Conservation (phyloP, 2,329 filamentous ascomycete species). For the Cryphonectria naterciae region DNA sequence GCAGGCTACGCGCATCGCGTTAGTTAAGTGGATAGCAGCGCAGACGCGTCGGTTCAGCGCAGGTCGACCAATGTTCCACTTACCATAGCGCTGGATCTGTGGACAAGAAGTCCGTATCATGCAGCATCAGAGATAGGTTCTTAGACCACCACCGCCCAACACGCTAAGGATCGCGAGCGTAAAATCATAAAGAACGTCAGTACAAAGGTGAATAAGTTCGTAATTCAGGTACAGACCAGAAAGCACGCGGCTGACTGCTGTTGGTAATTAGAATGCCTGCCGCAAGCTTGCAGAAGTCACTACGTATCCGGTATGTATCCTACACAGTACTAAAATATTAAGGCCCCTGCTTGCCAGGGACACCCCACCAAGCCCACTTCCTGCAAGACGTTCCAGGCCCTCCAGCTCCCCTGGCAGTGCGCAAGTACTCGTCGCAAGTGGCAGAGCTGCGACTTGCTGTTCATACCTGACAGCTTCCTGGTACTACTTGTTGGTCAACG, state of each 20-base stretch:
- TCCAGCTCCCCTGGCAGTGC: constrained; percentile 5
- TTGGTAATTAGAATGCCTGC: not conserved
- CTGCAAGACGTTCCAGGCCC: constrained; percentile 6
- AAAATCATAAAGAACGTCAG: not conserved
- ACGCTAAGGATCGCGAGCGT: not conserved
- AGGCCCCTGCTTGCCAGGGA: not conserved
- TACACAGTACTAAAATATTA: not conserved
- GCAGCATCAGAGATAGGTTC: not conserved
- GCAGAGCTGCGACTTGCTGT: constrained; percentile 13
- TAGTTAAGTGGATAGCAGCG: not conserved
- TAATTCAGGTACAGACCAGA: not conserved
- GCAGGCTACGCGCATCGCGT: constrained; percentile 51
- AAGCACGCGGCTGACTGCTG: not conserved
- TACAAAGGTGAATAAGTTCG: not conserved
- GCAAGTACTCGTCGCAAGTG: not conserved
- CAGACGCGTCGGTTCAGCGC: not conserved
- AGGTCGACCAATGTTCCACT: not conserved
- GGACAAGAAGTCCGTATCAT: not conserved
- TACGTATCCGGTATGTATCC: not conserved
- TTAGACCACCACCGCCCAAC: not conserved
- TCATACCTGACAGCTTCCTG: not conserved
- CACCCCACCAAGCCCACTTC: constrained; percentile 2
- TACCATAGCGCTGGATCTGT: constrained; percentile 2
- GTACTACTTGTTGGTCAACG: not conserved
- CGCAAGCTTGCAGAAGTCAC: not conserved